These are phyloP conservation scores for Hyaloscypha finlandica DNA, from an alignment of 495 filamentous ascomycete genomes.

Conservation along the genomic window DNA sequence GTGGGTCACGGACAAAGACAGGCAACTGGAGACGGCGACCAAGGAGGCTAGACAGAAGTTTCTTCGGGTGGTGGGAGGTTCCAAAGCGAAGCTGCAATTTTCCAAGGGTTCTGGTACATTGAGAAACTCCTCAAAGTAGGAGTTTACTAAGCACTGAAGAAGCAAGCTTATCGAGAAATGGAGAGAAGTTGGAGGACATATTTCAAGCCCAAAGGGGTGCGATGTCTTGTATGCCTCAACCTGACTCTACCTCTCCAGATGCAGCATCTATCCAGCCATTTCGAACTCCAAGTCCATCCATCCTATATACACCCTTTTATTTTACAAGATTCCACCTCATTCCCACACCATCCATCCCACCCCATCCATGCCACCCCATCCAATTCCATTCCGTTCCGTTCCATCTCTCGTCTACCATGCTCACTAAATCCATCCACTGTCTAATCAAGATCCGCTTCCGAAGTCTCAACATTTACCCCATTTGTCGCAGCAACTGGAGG, in stretches of 20 bases:
- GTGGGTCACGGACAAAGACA: no score
- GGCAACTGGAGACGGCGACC: no score
- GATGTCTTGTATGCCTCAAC: constrained; percentile 2
- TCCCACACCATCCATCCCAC: not conserved
- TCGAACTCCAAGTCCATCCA: not conserved
- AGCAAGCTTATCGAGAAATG: not conserved
- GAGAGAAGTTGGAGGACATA: not conserved
- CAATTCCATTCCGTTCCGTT: no score
- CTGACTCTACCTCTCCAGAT: constrained; percentile 4
- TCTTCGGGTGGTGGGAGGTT: no score
- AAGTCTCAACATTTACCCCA: constrained; percentile 42
- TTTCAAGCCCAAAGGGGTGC: constrained; percentile 2
- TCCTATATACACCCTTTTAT: constrained; percentile 1
- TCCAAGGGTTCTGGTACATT: no score
- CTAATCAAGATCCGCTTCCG: constrained; percentile 49
- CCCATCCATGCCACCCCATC: no score
- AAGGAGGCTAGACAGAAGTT: no score
- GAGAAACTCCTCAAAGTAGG: no score
- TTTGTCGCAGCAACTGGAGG: constrained; percentile 32
- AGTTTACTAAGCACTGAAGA: no score
- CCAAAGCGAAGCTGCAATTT: no score
- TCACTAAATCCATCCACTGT: not conserved
- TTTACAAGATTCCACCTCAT: not conserved
- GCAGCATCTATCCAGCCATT: constrained; percentile 1
- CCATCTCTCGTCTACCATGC: not conserved